A percentile compares a stretch with the other conserved stretches of the same genome.
Conservation (phyloP, 257 asterid species). For the Salvia splendens region DNA sequence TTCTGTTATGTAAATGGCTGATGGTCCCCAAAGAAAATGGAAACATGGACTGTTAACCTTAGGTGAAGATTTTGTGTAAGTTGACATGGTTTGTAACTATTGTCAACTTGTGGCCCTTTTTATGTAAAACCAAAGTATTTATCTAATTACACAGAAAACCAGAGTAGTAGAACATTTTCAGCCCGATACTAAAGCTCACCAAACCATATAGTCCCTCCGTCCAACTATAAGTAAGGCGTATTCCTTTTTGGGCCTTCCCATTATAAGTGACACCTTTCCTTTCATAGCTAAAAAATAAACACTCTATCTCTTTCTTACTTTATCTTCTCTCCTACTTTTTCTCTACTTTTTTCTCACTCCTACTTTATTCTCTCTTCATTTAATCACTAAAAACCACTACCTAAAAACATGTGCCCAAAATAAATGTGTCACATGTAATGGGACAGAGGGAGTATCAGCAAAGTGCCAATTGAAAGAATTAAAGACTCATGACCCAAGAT, state of each 20-base stretch:
- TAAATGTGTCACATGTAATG: too few relatives aligned
- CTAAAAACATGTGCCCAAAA: too few relatives aligned
- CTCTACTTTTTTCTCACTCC: too few relatives aligned
- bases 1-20: not conserved
- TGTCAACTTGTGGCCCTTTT: not conserved
- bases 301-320: too few relatives aligned
- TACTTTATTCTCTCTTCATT: too few relatives aligned
- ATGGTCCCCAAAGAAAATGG: not conserved
- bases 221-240: too few relatives aligned
- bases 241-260: too few relatives aligned
- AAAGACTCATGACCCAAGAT: not conserved
- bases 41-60: not conserved
- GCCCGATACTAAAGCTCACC: not conserved
- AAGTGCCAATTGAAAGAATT: not conserved
- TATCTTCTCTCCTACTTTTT: too few relatives aligned
- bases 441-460: not conserved
- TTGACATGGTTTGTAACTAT: not conserved
- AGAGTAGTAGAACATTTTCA: not conserved
- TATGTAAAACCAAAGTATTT: not conserved
- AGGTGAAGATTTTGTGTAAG: not conserved
- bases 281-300: too few relatives aligned
- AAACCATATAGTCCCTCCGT: not conserved
- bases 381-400: too few relatives aligned
- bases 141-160: not conserved
- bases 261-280: too few relatives aligned